These are phyloP conservation scores for Pseudocercospora fuligena DNA, from an alignment of 2,329 filamentous ascomycete genomes.

Conservation along the genomic window DNA sequence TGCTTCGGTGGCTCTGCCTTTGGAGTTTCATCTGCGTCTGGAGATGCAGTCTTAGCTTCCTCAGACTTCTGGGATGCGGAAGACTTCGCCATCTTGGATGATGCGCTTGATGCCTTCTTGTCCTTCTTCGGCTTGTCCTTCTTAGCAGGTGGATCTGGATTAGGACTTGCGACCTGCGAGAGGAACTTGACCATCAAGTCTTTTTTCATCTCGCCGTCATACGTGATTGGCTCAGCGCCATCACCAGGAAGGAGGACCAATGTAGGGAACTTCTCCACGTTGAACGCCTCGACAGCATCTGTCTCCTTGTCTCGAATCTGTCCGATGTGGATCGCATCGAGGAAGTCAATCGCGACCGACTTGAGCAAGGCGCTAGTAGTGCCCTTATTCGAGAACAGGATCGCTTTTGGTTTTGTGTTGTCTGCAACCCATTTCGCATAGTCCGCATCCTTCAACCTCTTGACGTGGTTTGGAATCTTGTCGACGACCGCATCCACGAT, in stretches of 20 bases:
- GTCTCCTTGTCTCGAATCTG: slow-evolving; percentile 85
- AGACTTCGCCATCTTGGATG: slow-evolving; percentile 56
- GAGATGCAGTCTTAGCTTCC: slow-evolving; percentile 53
- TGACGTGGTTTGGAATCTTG: slow-evolving; percentile 91
- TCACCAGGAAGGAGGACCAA: slow-evolving; percentile 78
- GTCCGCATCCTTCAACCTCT: slow-evolving; percentile 77
- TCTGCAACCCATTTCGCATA: slow-evolving; percentile 71
- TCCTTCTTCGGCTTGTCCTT: slow-evolving; percentile 52
- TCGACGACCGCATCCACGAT: slow-evolving; percentile 85
- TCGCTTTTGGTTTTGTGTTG: slow-evolving; percentile 76
- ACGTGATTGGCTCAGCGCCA: slow-evolving; percentile 70
- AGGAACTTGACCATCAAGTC: slow-evolving; percentile 80
- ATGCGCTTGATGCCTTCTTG: slow-evolving; percentile 50
- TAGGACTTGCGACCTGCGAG: slow-evolving; percentile 76
- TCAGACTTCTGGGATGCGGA: slow-evolving; percentile 58
- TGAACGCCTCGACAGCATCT: slow-evolving; percentile 72
- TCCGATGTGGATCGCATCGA: slow-evolving; percentile 76
- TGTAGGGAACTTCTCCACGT: slow-evolving; percentile 76
- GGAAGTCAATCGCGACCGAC: slow-evolving; percentile 87
- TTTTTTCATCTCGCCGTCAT: slow-evolving; percentile 86
- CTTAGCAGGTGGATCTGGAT: slow-evolving; percentile 70
- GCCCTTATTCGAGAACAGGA: slow-evolving; percentile 93
- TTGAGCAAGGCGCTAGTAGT: slow-evolving; percentile 81
- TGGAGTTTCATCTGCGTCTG: slow-evolving; percentile 60
- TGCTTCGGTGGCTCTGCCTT: slow-evolving; percentile 54